A percentile compares a stretch with the other conserved stretches of the same genome.
phyloP scores from a whole-genome alignment of 495 filamentous ascomycete genomes.

The Thozetella sp. region DNA sequence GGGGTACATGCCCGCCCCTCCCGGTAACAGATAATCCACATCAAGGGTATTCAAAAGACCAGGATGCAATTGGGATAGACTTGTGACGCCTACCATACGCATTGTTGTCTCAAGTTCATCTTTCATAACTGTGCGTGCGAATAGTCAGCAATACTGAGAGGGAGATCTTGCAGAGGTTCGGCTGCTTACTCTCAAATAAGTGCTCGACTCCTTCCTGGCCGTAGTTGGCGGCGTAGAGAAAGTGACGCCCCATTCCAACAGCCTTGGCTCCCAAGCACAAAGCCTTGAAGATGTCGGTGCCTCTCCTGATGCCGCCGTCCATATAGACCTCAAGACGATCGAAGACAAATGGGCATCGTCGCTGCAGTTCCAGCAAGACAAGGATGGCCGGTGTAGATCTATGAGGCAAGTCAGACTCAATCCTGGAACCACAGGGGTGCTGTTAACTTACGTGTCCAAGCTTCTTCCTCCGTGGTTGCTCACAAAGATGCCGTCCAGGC shows the following conservation, averaged over 20 bases:
- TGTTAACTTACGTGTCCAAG: no score
- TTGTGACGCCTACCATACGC: neutral
- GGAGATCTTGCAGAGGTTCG: neutral
- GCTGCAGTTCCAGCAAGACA: no score
- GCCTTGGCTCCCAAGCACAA: slow-evolving; percentile 84
- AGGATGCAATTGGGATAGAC: neutral
- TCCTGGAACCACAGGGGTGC: no score
- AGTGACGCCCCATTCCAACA: slow-evolving; percentile 77
- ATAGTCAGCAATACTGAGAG: neutral
- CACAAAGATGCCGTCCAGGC: no score
- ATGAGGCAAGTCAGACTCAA: no score
- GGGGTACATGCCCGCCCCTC: no score
- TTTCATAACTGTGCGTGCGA: neutral
- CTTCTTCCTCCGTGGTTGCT: no score
- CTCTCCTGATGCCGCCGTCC: slow-evolving; percentile 86
- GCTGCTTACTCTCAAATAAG: neutral
- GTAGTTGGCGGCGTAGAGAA: neutral
- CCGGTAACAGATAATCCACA: neutral
- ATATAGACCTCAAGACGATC: slow-evolving; percentile 91
- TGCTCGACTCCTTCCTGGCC: neutral
- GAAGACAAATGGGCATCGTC: no score
- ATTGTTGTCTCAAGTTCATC: neutral
- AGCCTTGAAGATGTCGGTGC: slow-evolving; percentile 91
- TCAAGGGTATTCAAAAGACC: neutral
- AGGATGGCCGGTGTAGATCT: no score